Base-by-base conservation (phyloP, 2,329 filamentous ascomycete species). In the Phoma sp. region DNA sequence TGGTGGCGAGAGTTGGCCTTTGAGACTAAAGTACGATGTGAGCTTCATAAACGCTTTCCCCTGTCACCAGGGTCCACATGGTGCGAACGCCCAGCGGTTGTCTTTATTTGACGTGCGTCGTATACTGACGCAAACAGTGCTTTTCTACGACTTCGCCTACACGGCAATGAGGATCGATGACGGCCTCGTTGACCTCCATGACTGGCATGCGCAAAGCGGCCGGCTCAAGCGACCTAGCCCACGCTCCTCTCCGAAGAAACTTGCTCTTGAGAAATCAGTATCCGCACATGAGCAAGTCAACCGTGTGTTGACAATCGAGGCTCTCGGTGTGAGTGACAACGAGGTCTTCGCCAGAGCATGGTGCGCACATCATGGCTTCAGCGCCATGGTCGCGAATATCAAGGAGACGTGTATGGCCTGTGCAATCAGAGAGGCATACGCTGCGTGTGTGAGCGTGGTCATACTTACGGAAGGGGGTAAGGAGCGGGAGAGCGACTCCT, bases 331-430 rank as follows among this genome's bases (percentile, higher is more conserved):
- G 22, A 79, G 79, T 43, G 89, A 91, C 71, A 91, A 91, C 61
- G 89, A 91, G 72, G 89, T 91, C 4, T 81, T 92, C 64, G 89
- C 87, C 1, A 79, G 89, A 58, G 88, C 89, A 6, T 92, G 89
- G 89, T 91, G 89, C 70, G 83, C 87, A 50, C 87, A 90, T 65
- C 90, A 88, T 83, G 89, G 89, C 2, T 74, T 90, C 64, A 86
- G 83, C 66, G 89, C 89, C 1, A 77, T 92, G 14, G 83, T 91
- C 53, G 88, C 88, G 7, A 87, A 91, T 71, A 71, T 90, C 47
- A 78, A 82, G 54, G 84, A 82, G 75, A 91, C 89, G 13, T 91
- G 87, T 73, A 85, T 90, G 81, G 83, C 87, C 13, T 92, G 89
- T 71, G 87, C 88, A 8, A 86, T 91, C 54, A 80, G 89, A 56